Base-by-base conservation (phyloP, 2,329 filamentous ascomycete species). In the Graphilbum sp. region DNA sequence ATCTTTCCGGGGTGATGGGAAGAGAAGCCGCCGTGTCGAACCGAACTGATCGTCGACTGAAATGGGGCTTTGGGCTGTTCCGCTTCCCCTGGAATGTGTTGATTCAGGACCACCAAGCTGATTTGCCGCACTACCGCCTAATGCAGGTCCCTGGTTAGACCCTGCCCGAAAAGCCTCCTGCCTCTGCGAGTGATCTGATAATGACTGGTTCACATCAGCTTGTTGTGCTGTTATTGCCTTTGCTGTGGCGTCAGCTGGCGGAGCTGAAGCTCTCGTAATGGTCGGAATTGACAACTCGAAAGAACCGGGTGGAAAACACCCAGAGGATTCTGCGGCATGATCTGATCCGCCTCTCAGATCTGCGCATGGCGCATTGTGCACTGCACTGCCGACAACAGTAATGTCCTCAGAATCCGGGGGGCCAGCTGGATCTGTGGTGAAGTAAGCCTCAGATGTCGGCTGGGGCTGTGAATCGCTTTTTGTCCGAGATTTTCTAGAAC, bases 1-100 rank as follows among this genome's bases (percentile, higher is more conserved):
- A 23, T 74, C 69, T 46, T 79, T 79, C 32, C 75, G 67, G 2
- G 82, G 82, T 0, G 80, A 86, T 1, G 83, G 79, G 50, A 90
- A 90, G 1, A 90, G 63, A 3, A 87, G 57, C 41, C 84, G 67
- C 43, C 79, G 68, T 1, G 79, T 86, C 37, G 53, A 58, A 25
- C 69, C 72, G 36, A 69, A 58, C 25, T 66, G 63, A 36, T 63
- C 48, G 25, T 66, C 64, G 6, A 70, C 46, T 21, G 64, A 59
- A 25, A 77, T 71, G 15, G 73, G 72, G 47, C 66, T 75, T 35
- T 68, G 58, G 15, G 62, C 66, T 23, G 68, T 72, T 34, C 72
- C 73, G 42, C 61, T 67, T 23, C 62, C 66, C 46, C 62, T 56
- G n/a, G 69, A 71, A 45, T 69, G 66, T n/a, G 62, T 63, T 29